Conservation (phyloP, 257 asterid species). For the Solanum pimpinellifolium region DNA sequence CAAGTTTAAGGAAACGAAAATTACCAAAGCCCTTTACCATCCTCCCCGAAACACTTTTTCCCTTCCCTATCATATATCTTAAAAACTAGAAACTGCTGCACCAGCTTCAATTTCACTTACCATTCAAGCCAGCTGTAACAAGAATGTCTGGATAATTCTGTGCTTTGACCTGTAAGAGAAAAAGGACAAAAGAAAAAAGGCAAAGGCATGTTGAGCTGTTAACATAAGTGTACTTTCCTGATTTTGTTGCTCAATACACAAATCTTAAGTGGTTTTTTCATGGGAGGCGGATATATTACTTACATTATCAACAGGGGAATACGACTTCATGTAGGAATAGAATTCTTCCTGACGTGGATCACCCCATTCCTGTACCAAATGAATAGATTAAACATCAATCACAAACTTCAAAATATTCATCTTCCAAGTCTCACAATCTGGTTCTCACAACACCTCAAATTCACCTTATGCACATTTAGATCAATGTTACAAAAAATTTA, state of each 20-base stretch:
- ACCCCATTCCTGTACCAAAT: conserved; percentile 85
- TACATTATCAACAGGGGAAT: conserved; percentile 93
- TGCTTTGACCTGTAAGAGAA: conserved; percentile 44
- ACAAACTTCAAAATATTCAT: not conserved
- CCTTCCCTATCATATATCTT: not conserved
- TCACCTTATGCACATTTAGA: not conserved
- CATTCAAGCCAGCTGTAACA: conserved; percentile 83
- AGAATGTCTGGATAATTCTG: conserved; percentile 82
- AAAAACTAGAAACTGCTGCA: not conserved
- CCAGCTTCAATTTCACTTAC: conserved; percentile 30
- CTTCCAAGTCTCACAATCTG: not conserved
- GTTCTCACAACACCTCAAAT: not conserved
- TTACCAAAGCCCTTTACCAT: not conserved
- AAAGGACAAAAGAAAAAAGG: conserved; percentile 3
- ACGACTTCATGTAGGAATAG: conserved; percentile 84
- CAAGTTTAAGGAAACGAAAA: not conserved
- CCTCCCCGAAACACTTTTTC: not conserved
- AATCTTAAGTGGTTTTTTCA: not conserved
- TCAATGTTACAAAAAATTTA: not conserved
- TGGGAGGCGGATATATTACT: conserved; percentile 13
- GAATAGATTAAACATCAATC: conserved; percentile 5
- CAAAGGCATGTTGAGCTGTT: not conserved
- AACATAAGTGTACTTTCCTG: not conserved
- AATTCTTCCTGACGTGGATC: conserved; percentile 93
- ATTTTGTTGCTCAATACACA: not conserved